phyloP scores from a whole-genome alignment of 495 filamentous ascomycete genomes.

The Elaphomyces granulatus region DNA sequence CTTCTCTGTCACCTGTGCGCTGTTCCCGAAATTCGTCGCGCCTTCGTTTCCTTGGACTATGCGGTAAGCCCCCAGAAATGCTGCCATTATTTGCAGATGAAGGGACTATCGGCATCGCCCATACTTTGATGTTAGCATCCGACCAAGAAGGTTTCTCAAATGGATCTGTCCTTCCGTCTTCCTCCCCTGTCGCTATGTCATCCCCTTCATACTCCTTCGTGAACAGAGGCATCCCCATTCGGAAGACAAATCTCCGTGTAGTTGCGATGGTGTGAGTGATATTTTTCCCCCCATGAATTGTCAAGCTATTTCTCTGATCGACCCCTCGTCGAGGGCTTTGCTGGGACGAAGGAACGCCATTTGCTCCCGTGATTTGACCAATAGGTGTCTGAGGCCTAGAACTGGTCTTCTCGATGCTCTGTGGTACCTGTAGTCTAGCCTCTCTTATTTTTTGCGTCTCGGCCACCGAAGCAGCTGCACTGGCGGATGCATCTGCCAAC shows the following conservation, averaged over 20 bases:
- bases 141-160: constrained; percentile 48
- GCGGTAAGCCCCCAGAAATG: constrained; percentile 6
- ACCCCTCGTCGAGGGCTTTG: constrained; percentile 2
- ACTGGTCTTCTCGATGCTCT: constrained; percentile 16
- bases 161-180: constrained; percentile 16
- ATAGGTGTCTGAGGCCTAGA: too few relatives aligned
- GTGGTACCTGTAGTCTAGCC: too few relatives aligned
- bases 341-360: not conserved
- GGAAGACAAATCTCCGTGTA: constrained; percentile 75
- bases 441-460: constrained; percentile 15
- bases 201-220: constrained; percentile 47
- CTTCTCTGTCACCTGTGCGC: constrained; percentile 10
- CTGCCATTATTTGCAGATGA: constrained; percentile 1
- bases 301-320: constrained; percentile 25
- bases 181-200: constrained; percentile 12
- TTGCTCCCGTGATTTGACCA: not conserved
- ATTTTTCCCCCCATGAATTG: constrained; percentile 67
- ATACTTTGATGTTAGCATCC: constrained; percentile 65
- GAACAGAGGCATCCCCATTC: constrained; percentile 58
- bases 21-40: constrained; percentile 40
- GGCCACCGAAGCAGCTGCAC: constrained; percentile 14
- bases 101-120: constrained; percentile 53
- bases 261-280: constrained; percentile 65
- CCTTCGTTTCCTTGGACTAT: constrained; percentile 44
- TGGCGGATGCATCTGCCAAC: constrained; percentile 47